Evolutionary conservation across 441 rosid genomes (phyloP), one percentile per base, ranked within the genome.

Genomic region (Rhodomyrtus psidioides): DNA sequence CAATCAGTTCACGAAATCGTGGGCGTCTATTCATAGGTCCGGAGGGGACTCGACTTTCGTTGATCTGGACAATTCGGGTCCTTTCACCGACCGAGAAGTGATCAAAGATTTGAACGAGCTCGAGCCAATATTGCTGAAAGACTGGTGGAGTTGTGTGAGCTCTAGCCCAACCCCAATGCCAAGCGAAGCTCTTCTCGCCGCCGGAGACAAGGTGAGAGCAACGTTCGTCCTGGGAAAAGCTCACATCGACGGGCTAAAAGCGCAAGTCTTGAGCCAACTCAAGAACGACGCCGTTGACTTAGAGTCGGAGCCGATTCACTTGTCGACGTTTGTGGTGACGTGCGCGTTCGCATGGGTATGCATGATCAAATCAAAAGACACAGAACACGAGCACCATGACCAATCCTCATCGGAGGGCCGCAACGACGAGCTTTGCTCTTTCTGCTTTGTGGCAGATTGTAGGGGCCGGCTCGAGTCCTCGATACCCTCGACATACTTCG

Each of bases 401-500:
- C 79, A 21, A 34, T 34, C 24, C 15, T 65, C 4, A 1, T 51
- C 12, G 4, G 24, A 19, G 10, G 56, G 84, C 42, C 4, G 81
- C 13, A 2, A 84, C 7, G 85, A 88, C 9, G 39, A n/a, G 84
- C 17, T 60, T 24, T 85, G 16, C 85, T 4, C 55, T 59, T 83
- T 91, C 12, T 3, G 62, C 17, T 83, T 91, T 8, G 55, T 59
- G 4, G 91, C 91, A 0, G 91, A 92, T 53, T 88, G 91, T 49
- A 75, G 91, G 55, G 55, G 57, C 12, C 87, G 91, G 4, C 85
- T 74, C 12, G 86, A 85, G 54, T 13, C 24, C 53, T 56, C 87
- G 0, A 42, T 92, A 12, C 91, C 92, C 2, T 60, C 46, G 7
- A 85, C 87, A 1, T 93, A 91, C 28, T 91, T 90, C 17, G 94